Base-by-base conservation (phyloP, 495 filamentous ascomycete genomes). In the Aspergillus mulundensis region DNA sequence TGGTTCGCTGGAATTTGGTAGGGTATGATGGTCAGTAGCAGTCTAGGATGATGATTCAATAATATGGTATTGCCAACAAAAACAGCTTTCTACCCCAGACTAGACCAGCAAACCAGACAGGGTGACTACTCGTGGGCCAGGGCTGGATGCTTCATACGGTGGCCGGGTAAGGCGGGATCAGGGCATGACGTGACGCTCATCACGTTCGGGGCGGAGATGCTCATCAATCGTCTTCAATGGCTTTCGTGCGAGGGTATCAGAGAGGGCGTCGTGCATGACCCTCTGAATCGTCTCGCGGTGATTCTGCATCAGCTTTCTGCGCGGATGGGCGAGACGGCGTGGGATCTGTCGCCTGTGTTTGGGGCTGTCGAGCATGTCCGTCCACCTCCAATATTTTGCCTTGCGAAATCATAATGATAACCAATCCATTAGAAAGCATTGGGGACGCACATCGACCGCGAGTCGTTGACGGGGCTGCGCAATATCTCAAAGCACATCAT, bases 401-500 rank as follows among this genome's bases (percentile, higher is more conserved):
- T n/a, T n/a, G n/a, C n/a, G n/a, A n/a, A n/a, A n/a, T n/a, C n/a
- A n/a, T n/a, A n/a, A n/a, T n/a, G n/a, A n/a, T n/a, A n/a, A n/a
- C n/a, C n/a, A n/a, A n/a, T 23, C 7, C 16, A 12, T 20, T 21
- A 50, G 48, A 50, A 23, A 39, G 48, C 48, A 11, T 11, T 50
- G n/a, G 34, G n/a, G 7, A 20, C 39, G 16, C 28, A 16, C 5
- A 30, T 15, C 14, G 20, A 50, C 30, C 15, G 32, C 2, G 48
- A 50, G 11, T 50, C 48, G 0, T 50, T 50, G 10, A 39, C 48
- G 3, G 48, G 48, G 2, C 48, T 50, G 3, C 48, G 39, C 15
- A 50, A 39, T n/a, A 36, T 50, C 32, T 18, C 48, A 3, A 50
- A 50, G 7, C 48, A 50, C 12, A 50, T 38, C 2, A 50, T 50